Evolutionary conservation across 352 stramenopile species (phyloP).

Genomic region (Aphanomyces invadans): DNA sequence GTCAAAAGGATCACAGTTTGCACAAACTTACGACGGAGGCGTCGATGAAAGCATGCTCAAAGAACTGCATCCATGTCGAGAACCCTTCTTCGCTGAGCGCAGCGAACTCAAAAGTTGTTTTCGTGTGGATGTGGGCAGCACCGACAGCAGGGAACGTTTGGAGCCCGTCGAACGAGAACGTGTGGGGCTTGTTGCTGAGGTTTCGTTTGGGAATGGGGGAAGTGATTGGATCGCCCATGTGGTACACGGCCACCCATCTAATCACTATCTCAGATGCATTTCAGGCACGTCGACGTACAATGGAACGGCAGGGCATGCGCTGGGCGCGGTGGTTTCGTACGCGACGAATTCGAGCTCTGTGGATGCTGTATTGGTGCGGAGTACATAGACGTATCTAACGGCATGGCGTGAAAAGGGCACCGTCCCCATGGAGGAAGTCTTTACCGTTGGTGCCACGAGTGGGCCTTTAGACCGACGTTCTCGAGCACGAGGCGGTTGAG

Average conservation of each 20-base stretch:
- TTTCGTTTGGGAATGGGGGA: constrained; percentile 9
- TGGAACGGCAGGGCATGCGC: background rate
- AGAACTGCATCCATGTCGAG: constrained; percentile 15
- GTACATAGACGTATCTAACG: constrained; percentile 4
- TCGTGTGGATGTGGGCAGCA: background rate
- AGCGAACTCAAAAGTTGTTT: constrained; percentile 12
- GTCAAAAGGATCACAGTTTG: background rate
- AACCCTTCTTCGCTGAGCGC: background rate
- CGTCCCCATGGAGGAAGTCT: background rate
- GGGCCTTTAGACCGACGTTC: constrained; percentile 13
- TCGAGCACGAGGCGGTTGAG: constrained; percentile 17
- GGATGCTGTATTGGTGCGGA: background rate
- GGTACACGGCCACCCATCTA: constrained; percentile 13
- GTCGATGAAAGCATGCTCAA: constrained; percentile 11
- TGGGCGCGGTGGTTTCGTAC: background rate
- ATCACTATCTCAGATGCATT: background rate
- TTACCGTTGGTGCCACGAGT: constrained; percentile 10
- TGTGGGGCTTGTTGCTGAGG: constrained; percentile 18
- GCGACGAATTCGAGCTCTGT: constrained; percentile 8
- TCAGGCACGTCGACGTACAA: background rate
- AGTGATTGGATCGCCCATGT: constrained; percentile 10
- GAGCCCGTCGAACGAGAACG: constrained; percentile 9
- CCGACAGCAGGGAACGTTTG: background rate
- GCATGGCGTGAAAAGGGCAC: background rate
- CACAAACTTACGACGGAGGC: background rate